phyloP scores from a whole-genome alignment of 106 monocot species.

The Amphibolis antarctica region DNA sequence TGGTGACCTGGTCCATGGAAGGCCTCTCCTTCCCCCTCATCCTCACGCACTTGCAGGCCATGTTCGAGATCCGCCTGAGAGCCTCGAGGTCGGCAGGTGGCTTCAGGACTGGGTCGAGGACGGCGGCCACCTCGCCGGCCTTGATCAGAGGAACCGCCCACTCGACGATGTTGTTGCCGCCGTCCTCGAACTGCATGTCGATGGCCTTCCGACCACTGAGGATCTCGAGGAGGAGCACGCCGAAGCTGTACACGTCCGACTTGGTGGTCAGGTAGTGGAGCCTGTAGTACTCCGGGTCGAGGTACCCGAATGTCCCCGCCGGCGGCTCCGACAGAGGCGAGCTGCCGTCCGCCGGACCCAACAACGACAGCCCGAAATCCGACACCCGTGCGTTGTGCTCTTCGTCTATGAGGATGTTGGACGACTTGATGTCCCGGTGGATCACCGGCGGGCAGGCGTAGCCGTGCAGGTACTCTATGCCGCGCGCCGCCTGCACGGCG shows the following conservation, averaged over 20 bases:
- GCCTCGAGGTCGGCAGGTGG: conserved; percentile 58
- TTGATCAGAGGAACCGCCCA: conserved; percentile 93
- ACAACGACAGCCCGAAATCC: conserved; percentile 88
- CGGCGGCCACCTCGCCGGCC: conserved; percentile 35
- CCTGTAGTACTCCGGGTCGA: conserved; percentile 94
- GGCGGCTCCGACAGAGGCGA: conserved; percentile 82
- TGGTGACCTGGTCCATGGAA: conserved; percentile 96
- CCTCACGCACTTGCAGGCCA: conserved; percentile 80
- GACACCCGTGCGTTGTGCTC: conserved; percentile 93
- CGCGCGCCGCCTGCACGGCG: conserved; percentile 89
- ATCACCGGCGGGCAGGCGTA: conserved; percentile 99
- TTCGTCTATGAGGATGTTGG: conserved; percentile 94
- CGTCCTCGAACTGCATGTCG: conserved; percentile 88
- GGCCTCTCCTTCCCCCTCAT: conserved; percentile 95
- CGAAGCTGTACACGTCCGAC: conserved; percentile 97
- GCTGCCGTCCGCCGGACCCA: conserved; percentile 70
- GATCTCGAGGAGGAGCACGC: conserved; percentile 87
- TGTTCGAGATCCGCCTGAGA: conserved; percentile 50
- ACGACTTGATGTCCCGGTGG: conserved; percentile 96
- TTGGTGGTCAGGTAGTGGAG: conserved; percentile 97
- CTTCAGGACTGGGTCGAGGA: conserved; percentile 65
- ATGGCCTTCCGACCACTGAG: conserved; percentile 91
- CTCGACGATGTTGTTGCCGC: conserved; percentile 90
- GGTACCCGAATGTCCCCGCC: conserved; percentile 92
- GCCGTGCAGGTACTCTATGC: conserved; percentile 95